Evolutionary conservation across 2,329 filamentous ascomycete genomes (phyloP).

Genomic region (Phialocephala subalpina): DNA sequence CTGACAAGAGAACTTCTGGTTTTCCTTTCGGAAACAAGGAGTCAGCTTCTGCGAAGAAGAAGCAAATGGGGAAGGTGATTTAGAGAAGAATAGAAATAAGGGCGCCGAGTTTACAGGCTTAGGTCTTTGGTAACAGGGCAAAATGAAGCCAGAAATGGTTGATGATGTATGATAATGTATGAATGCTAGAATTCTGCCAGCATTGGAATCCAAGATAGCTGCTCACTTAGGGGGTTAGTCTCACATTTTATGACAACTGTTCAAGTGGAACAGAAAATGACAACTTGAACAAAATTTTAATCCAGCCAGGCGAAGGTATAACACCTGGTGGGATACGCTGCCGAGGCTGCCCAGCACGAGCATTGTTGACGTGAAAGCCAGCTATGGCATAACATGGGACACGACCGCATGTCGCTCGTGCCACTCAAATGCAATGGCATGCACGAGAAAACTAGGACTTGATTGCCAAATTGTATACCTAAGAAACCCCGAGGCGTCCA

Average conservation of each 20-base stretch:
- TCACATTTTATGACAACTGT: neutral
- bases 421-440: too few relatives aligned
- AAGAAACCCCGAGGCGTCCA: neutral
- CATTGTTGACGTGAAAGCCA: too few relatives aligned
- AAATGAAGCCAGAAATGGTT: neutral
- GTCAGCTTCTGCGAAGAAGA: conserved; percentile 43
- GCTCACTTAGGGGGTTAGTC: neutral
- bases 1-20: conserved; percentile 71
- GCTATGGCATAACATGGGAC: too few relatives aligned
- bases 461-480: neutral
- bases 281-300: too few relatives aligned
- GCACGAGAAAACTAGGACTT: too few relatives aligned
- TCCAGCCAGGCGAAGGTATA: too few relatives aligned
- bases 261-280: too few relatives aligned
- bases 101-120: neutral
- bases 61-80: conserved; percentile 33
- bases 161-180: neutral
- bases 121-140: too few relatives aligned
- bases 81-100: conserved; percentile 20
- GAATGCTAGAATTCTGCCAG: neutral
- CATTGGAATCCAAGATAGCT: neutral
- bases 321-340: too few relatives aligned
- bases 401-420: too few relatives aligned
- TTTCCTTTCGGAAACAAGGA: conserved; percentile 71
- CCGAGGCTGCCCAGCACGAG: too few relatives aligned